phyloP scores from a whole-genome alignment of 2,329 filamentous ascomycete species.

The Lachnellula cervina region DNA sequence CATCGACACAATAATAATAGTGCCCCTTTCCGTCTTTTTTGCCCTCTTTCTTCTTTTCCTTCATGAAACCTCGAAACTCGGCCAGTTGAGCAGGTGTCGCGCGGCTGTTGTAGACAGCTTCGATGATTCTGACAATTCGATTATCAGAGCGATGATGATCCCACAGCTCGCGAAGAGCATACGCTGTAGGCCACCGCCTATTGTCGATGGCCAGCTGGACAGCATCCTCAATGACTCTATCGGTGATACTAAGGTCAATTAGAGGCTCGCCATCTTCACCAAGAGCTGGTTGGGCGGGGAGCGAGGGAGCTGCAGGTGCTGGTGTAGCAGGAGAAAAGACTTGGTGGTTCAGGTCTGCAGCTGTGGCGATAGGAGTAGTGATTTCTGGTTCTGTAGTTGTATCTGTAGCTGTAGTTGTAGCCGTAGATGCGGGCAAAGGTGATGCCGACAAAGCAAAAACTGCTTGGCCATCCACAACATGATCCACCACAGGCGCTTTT shows the following conservation, averaged over 20 bases:
- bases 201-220: constrained; percentile 54
- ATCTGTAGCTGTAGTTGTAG: neutral
- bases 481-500: constrained; percentile 5
- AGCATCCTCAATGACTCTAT: constrained; percentile 51
- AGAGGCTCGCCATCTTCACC: constrained; percentile 14
- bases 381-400: neutral
- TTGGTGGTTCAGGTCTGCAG: neutral
- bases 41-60: constrained; percentile 52
- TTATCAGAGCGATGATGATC: constrained; percentile 47
- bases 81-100: constrained; percentile 48
- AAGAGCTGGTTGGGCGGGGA: neutral
- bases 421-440: constrained; percentile 5
- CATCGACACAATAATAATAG: constrained; percentile 45
- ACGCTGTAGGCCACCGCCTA: constrained; percentile 57
- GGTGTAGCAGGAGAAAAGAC: neutral
- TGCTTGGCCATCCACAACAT: constrained; percentile 10
- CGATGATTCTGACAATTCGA: constrained; percentile 51
- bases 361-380: neutral
- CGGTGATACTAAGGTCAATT: constrained; percentile 32
- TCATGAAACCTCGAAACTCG: constrained; percentile 48
- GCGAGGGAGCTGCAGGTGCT: neutral
- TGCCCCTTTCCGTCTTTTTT: constrained; percentile 47
- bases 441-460: constrained; percentile 13
- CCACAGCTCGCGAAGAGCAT: constrained; percentile 55
- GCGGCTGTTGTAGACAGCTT: constrained; percentile 53